A percentile compares a stretch with the other conserved stretches of the same genome.
Evolutionary conservation across 345 rosid genomes (phyloP).

Genomic region (Aquilaria yunnanensis): DNA sequence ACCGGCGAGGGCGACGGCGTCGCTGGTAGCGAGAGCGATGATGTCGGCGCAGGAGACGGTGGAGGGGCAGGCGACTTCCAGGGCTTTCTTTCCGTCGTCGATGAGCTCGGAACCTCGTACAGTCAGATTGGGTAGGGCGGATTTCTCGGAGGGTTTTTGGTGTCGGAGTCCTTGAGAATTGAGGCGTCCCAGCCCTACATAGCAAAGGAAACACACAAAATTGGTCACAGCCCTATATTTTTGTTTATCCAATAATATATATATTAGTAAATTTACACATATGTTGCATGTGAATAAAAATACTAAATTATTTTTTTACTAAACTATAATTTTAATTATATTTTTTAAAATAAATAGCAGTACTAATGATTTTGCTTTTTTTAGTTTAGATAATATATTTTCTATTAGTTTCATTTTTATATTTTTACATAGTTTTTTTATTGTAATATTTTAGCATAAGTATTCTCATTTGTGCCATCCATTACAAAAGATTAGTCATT

Average conservation of each 20-base stretch:
- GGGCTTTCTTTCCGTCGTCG: constrained; percentile 44
- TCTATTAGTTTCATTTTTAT: too few relatives aligned
- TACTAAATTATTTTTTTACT: neutral
- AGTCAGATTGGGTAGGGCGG: constrained; percentile 58
- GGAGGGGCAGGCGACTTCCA: constrained; percentile 52
- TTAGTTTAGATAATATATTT: too few relatives aligned
- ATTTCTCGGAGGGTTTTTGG: constrained; percentile 42
- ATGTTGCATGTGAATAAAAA: too few relatives aligned
- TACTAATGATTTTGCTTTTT: too few relatives aligned
- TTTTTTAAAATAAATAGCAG: too few relatives aligned
- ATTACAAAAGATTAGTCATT: too few relatives aligned
- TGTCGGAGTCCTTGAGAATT: constrained; percentile 51
- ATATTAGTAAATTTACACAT: neutral
- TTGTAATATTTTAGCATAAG: too few relatives aligned
- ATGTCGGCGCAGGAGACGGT: constrained; percentile 74
- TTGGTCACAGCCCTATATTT: neutral
- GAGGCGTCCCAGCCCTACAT: constrained; percentile 84
- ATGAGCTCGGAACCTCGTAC: constrained; percentile 59
- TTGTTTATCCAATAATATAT: neutral
- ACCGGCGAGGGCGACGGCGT: constrained; percentile 46
- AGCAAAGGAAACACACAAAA: neutral
- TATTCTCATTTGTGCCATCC: too few relatives aligned
- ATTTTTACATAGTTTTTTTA: too few relatives aligned
- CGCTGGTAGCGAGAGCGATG: constrained; percentile 55
- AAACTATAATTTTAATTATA: neutral